Evolutionary conservation across 2,329 filamentous ascomycete genomes (phyloP), one percentile per base, ranked within the genome.

Genomic region (Alternaria triticina): DNA sequence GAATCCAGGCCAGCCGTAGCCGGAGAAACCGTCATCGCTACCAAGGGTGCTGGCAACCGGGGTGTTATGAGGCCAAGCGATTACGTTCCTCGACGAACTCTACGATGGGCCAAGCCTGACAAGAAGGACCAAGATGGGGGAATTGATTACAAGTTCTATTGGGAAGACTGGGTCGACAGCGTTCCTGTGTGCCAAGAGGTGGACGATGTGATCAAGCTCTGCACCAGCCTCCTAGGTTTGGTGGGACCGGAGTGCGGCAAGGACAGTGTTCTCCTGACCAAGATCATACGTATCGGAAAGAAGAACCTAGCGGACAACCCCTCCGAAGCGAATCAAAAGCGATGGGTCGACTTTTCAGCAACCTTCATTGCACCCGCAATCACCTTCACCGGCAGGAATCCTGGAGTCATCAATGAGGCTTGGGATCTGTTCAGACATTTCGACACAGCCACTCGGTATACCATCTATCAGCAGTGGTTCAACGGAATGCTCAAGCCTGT

Each of bases 101-200:
- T 96, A 67, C 88, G 92, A 65, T 97, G 95, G 95, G 91, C 94
- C 5, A 90, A 91, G 71, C 88, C 93, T 6, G 94, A 97, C 71
- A 90, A 88, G 69, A 86, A 86, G 67, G 92, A 96, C 73, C 89
- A 88, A 25, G 90, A 89, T 58, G 92, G 94, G 70, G 86, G 87
- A n/a, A 88, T 84, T 12, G 86, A 91, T 56, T 98, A 97, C 78
- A 89, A 91, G 33, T 98, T 96, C 77, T 99, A 99, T 79, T 97
- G 96, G 90, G 94, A 97, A 62, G 96, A 98, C 71, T 99, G 96
- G 96, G 86, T 90, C 3, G 95, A 98, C 79, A 97, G 96, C 67
- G 86, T 99, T 49, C 96, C 96, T 0, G 83, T 97, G 20, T 99
- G 96, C 75, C 94, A 97, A 77, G 91, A 86, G 2, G 89, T 97